These are phyloP conservation scores for Cnidoscolus chayamansa DNA, from an alignment of 441 rosid genomes.

Conservation along the genomic window DNA sequence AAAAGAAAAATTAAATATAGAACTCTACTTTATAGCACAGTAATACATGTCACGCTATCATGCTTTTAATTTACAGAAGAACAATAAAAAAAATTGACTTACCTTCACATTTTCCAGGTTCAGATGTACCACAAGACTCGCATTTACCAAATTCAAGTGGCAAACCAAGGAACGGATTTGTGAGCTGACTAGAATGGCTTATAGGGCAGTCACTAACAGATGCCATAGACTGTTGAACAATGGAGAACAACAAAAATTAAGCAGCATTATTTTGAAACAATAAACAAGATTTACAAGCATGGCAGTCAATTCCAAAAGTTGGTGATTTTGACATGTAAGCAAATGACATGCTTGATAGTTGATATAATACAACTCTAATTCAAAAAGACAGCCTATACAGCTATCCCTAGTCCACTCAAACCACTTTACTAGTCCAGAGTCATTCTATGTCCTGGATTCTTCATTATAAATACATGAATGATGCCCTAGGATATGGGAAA, in stretches of 20 bases:
- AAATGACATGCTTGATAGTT: no score
- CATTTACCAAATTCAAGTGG: constrained; percentile 93
- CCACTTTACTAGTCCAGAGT: no score
- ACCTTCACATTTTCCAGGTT: constrained; percentile 90
- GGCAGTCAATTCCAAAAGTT: neutral
- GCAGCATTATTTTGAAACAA: neutral
- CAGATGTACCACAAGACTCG: constrained; percentile 88
- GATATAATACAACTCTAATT: no score
- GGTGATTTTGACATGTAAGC: no score
- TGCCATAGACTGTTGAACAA: constrained; percentile 50
- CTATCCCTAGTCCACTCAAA: no score
- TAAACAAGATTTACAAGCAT: neutral
- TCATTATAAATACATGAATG: no score
- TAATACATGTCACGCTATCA: neutral
- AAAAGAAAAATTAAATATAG: constrained; percentile 26
- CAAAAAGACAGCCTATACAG: no score
- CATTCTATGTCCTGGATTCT: no score
- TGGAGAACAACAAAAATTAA: constrained; percentile 10
- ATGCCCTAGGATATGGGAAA: no score
- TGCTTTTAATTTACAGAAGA: neutral
- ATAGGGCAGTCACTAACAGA: constrained; percentile 69
- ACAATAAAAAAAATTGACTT: constrained; percentile 23
- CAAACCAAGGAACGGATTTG: constrained; percentile 85
- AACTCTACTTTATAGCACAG: neutral
- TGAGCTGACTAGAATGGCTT: constrained; percentile 70